Evolutionary conservation across 768 basidiomycete species (phyloP).

Genomic region (Hygrophoropsis aurantiaca): DNA sequence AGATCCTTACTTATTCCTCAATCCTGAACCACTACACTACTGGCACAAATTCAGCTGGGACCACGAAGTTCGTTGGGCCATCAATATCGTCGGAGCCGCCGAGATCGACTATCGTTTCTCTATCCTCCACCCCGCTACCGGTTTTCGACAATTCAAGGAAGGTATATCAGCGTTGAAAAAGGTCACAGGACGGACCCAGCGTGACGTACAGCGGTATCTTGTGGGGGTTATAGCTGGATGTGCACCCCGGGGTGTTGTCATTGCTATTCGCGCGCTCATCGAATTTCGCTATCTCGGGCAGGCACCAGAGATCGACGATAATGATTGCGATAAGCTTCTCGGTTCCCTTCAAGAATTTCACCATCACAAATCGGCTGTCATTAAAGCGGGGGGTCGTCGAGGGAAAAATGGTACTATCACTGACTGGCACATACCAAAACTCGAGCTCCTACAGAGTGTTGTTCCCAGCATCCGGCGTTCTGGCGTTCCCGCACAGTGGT

Average conservation of each 20-base stretch:
- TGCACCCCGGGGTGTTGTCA: slow-evolving; percentile 27
- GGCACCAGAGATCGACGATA: slow-evolving; percentile 22
- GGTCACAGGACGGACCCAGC: slow-evolving; percentile 38
- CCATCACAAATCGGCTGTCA: slow-evolving; percentile 30
- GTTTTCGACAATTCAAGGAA: slow-evolving; percentile 35
- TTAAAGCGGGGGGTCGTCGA: slow-evolving; percentile 25
- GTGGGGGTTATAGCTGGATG: slow-evolving; percentile 33
- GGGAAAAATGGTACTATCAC: slow-evolving; percentile 19
- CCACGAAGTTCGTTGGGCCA: slow-evolving; percentile 39
- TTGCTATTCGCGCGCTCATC: slow-evolving; percentile 32
- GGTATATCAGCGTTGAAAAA: slow-evolving; percentile 42
- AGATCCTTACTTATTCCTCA: slow-evolving; percentile 22
- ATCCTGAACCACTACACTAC: slow-evolving; percentile 36
- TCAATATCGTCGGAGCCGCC: slow-evolving; percentile 22
- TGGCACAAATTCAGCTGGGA: slow-evolving; percentile 40
- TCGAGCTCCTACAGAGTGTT: slow-evolving; percentile 38
- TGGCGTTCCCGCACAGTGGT: slow-evolving; percentile 34
- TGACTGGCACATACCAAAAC: slow-evolving; percentile 42
- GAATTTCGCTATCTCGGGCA: slow-evolving; percentile 40
- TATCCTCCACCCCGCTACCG: slow-evolving; percentile 33
- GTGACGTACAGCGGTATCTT: slow-evolving; percentile 33
- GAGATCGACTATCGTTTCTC: slow-evolving; percentile 39
- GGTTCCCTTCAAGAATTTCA: slow-evolving; percentile 30
- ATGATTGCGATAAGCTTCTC: slow-evolving; percentile 12
- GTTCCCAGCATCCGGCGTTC: slow-evolving; percentile 21